phyloP scores from a whole-genome alignment of 106 monocot genomes.

The Dendrobium catenatum region DNA sequence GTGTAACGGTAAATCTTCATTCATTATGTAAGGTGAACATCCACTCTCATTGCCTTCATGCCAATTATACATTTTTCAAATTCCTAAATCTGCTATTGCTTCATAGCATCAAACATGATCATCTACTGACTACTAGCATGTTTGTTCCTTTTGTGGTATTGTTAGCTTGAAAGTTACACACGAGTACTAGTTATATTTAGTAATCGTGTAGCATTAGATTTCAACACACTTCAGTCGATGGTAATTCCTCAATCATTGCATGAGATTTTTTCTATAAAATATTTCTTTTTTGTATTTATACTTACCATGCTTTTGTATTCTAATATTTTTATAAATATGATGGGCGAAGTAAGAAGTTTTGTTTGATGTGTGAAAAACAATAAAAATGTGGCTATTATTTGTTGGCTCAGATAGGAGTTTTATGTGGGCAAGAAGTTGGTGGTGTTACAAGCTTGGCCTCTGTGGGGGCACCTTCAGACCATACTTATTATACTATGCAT shows the following conservation, averaged over 20 bases:
- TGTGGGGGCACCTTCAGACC: constrained; percentile 28
- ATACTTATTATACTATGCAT: constrained; percentile 40
- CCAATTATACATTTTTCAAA: too few relatives aligned
- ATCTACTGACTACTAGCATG: too few relatives aligned
- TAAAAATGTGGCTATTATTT: constrained; percentile 70
- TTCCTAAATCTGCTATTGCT: too few relatives aligned
- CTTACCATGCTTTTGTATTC: background rate
- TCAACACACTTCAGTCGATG: background rate
- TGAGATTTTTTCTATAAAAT: background rate
- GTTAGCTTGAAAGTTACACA: too few relatives aligned
- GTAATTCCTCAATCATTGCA: background rate
- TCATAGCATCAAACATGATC: too few relatives aligned
- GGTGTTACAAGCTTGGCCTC: constrained; percentile 42
- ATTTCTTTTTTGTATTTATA: background rate
- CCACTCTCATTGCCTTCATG: too few relatives aligned
- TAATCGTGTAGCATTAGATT: background rate
- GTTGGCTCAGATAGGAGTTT: constrained; percentile 76
- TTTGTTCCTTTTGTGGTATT: background rate
- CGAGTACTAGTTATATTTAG: background rate
- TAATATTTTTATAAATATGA: background rate
- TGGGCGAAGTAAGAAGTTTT: constrained; percentile 6
- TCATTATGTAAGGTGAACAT: too few relatives aligned
- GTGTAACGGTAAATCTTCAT: too few relatives aligned
- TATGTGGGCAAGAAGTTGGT: constrained; percentile 89
- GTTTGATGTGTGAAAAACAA: constrained; percentile 25